Evolutionary conservation across 805 yeast species (phyloP), one percentile per base, ranked within the genome.

Genomic region (Candida ponderosae): DNA sequence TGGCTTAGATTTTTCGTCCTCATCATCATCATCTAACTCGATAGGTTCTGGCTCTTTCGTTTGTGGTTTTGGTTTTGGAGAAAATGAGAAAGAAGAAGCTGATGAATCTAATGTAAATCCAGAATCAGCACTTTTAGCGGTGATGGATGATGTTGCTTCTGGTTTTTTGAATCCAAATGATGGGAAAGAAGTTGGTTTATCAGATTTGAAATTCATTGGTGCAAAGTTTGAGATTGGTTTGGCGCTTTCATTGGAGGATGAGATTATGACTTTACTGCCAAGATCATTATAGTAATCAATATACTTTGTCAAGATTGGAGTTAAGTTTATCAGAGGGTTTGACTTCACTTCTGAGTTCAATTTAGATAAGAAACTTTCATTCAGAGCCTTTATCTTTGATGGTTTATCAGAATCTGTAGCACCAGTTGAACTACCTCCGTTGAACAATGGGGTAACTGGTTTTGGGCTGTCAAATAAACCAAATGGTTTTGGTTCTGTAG

Each of bases 301-400:
- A 53, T 85, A 85, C 53, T 79, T 81, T n/a, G 60, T 58, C 14
- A 77, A 65, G 13, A 77, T 60, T 14, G 76, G 66, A 0, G 73
- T 60, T 45, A 82, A 70, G 47, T 81, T 74, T 2, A 74, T 76
- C 11, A 73, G 60, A 2, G 79, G 70, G 42, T 73, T 72, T 6
- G 61, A 55, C 1, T 45, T 40, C 20, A 71, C 54, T 10, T 68
- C 57, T 19, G 61, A 55, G 30, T 60, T 60, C 24, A 85, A 53
- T 23, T 77, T 65, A 14, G 65, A 65, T 23, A 68, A 57, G 46
- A 85, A 79, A 37, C 68, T 74, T 9, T 70, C 68, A 53, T 83
- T 83, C 51, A 85, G 63, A 1, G 94, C 89, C 47, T 70, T 75
- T 29, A 79, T 50, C 50, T 76, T 76, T 14, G 66, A 66, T 19